Evolutionary conservation across 169 alveolate genomes (phyloP).

Genomic region (Plasmodium ovale): DNA sequence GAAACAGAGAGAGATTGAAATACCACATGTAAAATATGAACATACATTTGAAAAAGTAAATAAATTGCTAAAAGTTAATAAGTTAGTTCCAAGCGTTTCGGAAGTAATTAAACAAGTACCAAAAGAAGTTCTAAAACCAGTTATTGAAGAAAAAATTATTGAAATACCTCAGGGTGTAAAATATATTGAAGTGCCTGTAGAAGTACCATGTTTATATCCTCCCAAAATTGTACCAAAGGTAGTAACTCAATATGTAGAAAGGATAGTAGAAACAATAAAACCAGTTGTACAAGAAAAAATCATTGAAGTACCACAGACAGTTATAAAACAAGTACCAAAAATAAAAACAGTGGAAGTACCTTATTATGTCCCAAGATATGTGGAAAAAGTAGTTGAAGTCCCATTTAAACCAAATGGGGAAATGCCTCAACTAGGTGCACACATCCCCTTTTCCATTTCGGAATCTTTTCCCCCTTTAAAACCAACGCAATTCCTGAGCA

Average conservation of each 20-base stretch:
- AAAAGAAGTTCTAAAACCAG: slow-evolving; percentile 86
- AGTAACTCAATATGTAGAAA: slow-evolving; percentile 86
- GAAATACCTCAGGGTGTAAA: slow-evolving; percentile 91
- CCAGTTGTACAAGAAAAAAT: slow-evolving; percentile 88
- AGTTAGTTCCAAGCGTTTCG: slow-evolving; percentile 84
- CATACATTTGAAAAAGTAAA: slow-evolving; percentile 88
- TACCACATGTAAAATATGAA: slow-evolving; percentile 89
- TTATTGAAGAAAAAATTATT: slow-evolving; percentile 88
- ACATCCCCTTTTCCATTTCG: slow-evolving; percentile 67
- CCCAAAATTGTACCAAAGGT: slow-evolving; percentile 89
- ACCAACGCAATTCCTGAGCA: slow-evolving; percentile 73
- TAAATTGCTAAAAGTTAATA: slow-evolving; percentile 81
- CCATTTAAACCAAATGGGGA: slow-evolving; percentile 88
- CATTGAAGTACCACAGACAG: slow-evolving; percentile 88
- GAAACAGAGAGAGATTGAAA: slow-evolving; percentile 88
- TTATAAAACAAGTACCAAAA: slow-evolving; percentile 87
- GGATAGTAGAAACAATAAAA: slow-evolving; percentile 86
- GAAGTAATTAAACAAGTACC: slow-evolving; percentile 88
- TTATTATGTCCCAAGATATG: slow-evolving; percentile 89
- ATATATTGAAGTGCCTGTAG: slow-evolving; percentile 90
- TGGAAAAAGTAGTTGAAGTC: slow-evolving; percentile 87
- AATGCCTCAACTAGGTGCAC: slow-evolving; percentile 69
- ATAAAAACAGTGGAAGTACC: slow-evolving; percentile 89
- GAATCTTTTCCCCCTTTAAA: slow-evolving; percentile 77
- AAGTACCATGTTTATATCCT: slow-evolving; percentile 90